Base-by-base conservation (phyloP, 441 rosid genomes). In the Adansonia gregorii region DNA sequence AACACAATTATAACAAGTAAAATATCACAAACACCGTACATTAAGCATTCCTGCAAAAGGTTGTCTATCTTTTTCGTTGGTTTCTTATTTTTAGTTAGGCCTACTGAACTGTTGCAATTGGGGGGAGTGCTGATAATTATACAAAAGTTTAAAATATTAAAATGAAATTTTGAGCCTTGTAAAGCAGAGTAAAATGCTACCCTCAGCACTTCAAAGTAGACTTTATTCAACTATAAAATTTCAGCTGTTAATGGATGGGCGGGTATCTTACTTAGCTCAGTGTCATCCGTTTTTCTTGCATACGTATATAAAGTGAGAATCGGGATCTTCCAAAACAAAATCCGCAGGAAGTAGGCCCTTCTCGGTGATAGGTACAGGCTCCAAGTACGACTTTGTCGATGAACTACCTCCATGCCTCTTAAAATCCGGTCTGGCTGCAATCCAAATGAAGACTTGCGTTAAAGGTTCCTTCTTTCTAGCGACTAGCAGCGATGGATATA, bases 371-470 rank as follows among this genome's bases (percentile, higher is more conserved):
- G 95, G 89, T 76, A 92, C 85, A 3, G 98, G 94, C 81, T 93
- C 93, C 77, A 92, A 54, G 76, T 56, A 77, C n/a, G 98, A 81
- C 74, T 82, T 86, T 58, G 75, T 64, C 1, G 92, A 80, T 20
- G 89, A 84, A 74, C 83, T 76, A 63, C 75, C 84, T 43, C 69
- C 91, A 1, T 83, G 82, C 83, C 74, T 87, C 83, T 87, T 84
- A 72, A 89, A 91, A 51, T 91, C 97, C 5, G 97, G 97, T 88
- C 94, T 88, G 49, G 95, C 99, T 95, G 92, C 88, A 85, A 78
- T 39, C 67, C 35, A 31, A 46, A 66, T 2, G 20, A 48, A 61
- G 81, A 55, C 19, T 3, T 35, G 14, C 6, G 68, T 8, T 41
- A 15, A 4, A 27, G 55, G 52, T 31, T 70, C 55, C 43, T 76